Base-by-base conservation (phyloP, 1,284 basidiomycete genomes). In the Trichosporon sp. region DNA sequence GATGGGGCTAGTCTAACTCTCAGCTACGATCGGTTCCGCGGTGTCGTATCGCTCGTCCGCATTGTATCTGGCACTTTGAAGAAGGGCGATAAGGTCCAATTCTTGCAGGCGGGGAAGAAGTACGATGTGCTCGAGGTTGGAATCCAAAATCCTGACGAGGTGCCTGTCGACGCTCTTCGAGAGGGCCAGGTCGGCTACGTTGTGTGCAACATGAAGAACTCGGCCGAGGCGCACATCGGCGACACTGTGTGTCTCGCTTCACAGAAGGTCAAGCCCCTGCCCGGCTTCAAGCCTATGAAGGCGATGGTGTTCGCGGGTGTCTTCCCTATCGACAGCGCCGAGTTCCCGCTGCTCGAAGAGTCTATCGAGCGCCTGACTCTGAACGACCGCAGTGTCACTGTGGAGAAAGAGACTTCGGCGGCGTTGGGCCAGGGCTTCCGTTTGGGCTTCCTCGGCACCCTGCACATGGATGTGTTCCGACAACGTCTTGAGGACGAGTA, bases 401-500 rank as follows among this genome's bases (percentile, higher is more conserved):
- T 95, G n/a, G 89, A 92, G 71, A 85, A 91, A 57, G 96, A 99
- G 78, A 91, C 92, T 0, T 98, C 95, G 1, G 87, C 89, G 14
- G 95, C 96, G 10, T 84, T 99, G 5, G 95, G 95, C 1, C 95
- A 98, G 80, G 96, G 96, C 8, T 93, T 89, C 77, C 87, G 96
- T 52, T 85, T 99, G 7, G 96, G 96, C 0, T 98, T 99, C 79
- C 84, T 99, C 10, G 96, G 96, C 0, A 92, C 93, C 1, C 81
- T 99, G 65, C 96, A 99, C 77, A 93, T 99, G 89, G 96, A 99
- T 71, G 80, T 92, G 36, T 86, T 89, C 63, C 71, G 93, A 32
- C 95, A 99, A 78, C 86, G 96, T 13, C 84, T 99, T 6, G 95
- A 98, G 78, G 96, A 99, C 76, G 96, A 99, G 78, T 95, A 97